phyloP scores from a whole-genome alignment of 1,139 yeast species.

The Debaryomyces fabryi region DNA sequence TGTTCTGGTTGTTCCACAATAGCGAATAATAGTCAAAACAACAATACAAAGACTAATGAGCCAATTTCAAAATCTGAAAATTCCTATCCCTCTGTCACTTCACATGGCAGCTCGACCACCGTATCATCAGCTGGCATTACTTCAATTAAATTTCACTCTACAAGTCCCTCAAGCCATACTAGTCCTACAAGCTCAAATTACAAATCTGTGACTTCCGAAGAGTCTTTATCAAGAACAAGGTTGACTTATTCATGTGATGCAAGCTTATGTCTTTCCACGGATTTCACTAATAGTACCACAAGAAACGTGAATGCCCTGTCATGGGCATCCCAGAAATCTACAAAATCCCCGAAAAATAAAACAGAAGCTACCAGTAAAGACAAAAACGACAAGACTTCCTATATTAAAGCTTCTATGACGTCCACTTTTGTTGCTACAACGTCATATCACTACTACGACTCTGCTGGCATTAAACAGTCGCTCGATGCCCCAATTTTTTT shows the following conservation, averaged over 20 bases:
- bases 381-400: neutral
- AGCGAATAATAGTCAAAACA: neutral
- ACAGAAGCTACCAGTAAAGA: neutral
- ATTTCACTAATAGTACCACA: neutral
- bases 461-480: neutral
- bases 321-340: neutral
- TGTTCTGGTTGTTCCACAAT: neutral
- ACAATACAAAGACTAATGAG: neutral
- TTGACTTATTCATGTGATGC: neutral
- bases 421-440: neutral
- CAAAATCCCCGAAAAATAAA: neutral
- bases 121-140: neutral
- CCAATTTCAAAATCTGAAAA: neutral
- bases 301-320: neutral
- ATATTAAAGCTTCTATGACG: neutral
- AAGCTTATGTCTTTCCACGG: neutral
- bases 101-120: neutral
- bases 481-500: neutral
- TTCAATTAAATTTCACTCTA: neutral
- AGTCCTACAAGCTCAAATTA: neutral
- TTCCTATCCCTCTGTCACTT: neutral
- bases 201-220: neutral
- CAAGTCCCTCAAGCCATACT: neutral
- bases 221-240: neutral
- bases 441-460: neutral